Base-by-base conservation (phyloP, 2,329 filamentous ascomycete species). In the Biscogniauxia mediterranea region DNA sequence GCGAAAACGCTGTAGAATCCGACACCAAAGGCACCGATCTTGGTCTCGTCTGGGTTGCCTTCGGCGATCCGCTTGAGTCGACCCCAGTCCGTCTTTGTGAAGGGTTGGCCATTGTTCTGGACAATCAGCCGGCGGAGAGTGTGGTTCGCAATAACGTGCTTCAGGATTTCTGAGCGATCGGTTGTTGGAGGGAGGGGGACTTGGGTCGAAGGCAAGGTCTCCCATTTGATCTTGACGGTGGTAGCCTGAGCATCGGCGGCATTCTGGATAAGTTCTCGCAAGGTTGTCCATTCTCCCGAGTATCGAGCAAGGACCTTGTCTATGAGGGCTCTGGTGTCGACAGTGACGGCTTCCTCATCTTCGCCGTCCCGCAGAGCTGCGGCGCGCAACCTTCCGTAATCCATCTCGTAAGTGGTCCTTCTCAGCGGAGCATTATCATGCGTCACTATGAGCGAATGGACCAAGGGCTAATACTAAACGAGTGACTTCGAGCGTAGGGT, bases 1-100 rank as follows among this genome's bases (percentile, higher is more conserved):
- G 95, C 92, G 75, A 99, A 99, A 49, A 98, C 94, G 74, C 92
- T 96, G 82, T 99, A 99, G 79, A 99, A 99, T 2, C 95, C 95
- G 32, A 99, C 95, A 67, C 95, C 95, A 74, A 99, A 99, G 3
- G 95, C 96, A 58, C 95, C 95, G 70, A 99, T 99, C 81, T 99
- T 99, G 54, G 93, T 98, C 78, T 99, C 95, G 75, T 99, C 95
- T 0, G 95, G 95, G 72, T 99, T 99, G 54, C 95, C 96, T 75
- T 99, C 95, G n/a, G 95, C 96, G 65, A 99, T 99, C 63, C 94
- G 88, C 81, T 98, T 98, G 66, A 99, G 75, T 58, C 95, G 86
- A 53, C 88, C 88, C 95, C 95, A 99, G 76, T 99, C 95, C 19
- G 93, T 96, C 69, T 90, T 85, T 56, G 87, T 90, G 72, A 99